Conservation (phyloP, 192 early-diverging fungal genomes). For the Rhizophagus clarus region DNA sequence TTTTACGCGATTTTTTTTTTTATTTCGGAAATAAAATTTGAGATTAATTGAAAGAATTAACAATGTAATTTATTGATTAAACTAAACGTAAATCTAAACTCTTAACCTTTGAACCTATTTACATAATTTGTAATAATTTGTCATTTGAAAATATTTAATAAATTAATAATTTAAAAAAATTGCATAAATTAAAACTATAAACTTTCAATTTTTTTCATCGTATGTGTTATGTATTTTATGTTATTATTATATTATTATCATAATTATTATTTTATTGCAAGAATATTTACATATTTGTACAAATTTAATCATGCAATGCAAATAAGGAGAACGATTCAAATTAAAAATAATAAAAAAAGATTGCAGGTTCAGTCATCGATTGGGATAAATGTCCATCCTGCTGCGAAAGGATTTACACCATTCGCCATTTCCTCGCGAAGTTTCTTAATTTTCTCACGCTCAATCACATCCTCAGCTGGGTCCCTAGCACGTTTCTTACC, state of each 20-base stretch:
- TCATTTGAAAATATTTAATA: no score
- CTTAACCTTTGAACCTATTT: not conserved
- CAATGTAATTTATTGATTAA: not conserved
- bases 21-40: not conserved
- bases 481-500: not conserved
- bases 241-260: no score
- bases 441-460: not conserved
- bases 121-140: not conserved
- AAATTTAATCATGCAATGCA: not conserved
- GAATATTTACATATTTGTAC: not conserved
- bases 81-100: not conserved
- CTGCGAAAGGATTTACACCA: not conserved
- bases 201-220: no score
- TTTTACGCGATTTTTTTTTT: not conserved
- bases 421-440: not conserved
- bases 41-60: not conserved
- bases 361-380: not conserved
- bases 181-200: no score
- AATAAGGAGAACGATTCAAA: not conserved
- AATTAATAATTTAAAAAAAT: no score
- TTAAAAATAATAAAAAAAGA: not conserved
- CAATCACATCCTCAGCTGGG: not conserved
- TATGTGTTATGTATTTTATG: no score
- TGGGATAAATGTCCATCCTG: not conserved
- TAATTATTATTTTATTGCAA: not conserved